A percentile compares a stretch with the other conserved stretches of the same genome.
phyloP scores from a whole-genome alignment of 176 grass and related monocot genomes.

The Tillandsia fasciculata region DNA sequence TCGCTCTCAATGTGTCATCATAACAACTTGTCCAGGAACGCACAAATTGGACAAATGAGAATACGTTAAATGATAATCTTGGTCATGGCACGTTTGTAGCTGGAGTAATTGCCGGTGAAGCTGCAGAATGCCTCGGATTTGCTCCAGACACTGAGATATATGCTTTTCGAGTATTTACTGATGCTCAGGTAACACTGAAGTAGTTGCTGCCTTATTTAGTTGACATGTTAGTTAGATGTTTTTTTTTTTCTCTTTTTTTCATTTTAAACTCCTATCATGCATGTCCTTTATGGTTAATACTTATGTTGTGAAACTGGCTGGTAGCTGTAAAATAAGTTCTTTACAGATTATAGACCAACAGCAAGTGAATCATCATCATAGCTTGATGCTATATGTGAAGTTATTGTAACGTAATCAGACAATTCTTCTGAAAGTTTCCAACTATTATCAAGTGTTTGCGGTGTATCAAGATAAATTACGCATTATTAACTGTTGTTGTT shows the following conservation, averaged over 20 bases:
- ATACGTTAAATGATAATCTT: slow-evolving; percentile 96
- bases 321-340: not conserved
- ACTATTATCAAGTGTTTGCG: no score
- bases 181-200: slow-evolving; percentile 76
- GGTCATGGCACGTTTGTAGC: slow-evolving; percentile 97
- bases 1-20: not conserved
- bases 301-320: not conserved
- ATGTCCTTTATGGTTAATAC: not conserved
- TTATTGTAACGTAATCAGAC: not conserved
- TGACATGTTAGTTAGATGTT: not conserved
- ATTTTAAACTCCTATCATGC: not conserved
- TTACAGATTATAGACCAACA: not conserved
- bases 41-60: slow-evolving; percentile 99
- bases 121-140: slow-evolving; percentile 86
- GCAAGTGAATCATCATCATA: not conserved
- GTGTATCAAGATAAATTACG: not conserved
- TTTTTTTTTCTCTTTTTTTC: not conserved
- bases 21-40: slow-evolving; percentile 60
- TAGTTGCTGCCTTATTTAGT: slow-evolving; percentile 2
- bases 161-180: slow-evolving; percentile 96
- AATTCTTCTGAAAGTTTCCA: no score
- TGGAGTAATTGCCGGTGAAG: slow-evolving; percentile 94
- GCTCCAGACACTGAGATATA: slow-evolving; percentile 94
- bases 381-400: not conserved
- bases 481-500: not conserved